Evolutionary conservation across 73 alveolate species (phyloP).

Genomic region (Tetrahymena malaccensis): DNA sequence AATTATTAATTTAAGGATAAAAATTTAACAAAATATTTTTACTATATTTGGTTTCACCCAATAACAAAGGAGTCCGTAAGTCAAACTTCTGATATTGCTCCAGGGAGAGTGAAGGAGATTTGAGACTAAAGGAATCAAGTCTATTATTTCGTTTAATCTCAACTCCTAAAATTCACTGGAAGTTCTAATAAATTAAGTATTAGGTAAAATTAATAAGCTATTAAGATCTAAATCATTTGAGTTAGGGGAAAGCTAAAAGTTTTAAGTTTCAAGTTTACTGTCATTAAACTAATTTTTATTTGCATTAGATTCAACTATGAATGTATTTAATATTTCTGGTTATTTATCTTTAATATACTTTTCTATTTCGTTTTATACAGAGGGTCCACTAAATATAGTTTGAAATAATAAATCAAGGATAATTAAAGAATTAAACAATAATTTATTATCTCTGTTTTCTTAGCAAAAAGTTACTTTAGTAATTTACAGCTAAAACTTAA

Average conservation of each 20-base stretch:
- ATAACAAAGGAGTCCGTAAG: not conserved
- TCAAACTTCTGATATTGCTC: not conserved
- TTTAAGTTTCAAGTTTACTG: not conserved
- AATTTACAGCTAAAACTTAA: not conserved
- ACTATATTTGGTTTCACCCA: not conserved
- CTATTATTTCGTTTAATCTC: not conserved
- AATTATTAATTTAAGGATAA: not conserved
- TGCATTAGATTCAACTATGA: not conserved
- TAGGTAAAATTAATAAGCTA: not conserved
- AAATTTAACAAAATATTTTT: not conserved
- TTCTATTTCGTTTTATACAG: not conserved
- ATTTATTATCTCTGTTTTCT: not conserved
- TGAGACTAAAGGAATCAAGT: not conserved
- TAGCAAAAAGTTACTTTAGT: not conserved
- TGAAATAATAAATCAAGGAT: not conserved
- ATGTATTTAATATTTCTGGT: not conserved
- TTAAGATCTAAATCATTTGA: not conserved
- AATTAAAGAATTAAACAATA: not conserved
- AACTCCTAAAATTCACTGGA: not conserved
- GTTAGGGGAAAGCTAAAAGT: not conserved
- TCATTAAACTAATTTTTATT: not conserved
- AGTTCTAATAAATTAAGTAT: not conserved
- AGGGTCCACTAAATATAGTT: not conserved
- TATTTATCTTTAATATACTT: not conserved
- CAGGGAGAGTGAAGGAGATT: not conserved